Evolutionary conservation across 371 early-diverging fungal species (phyloP), one percentile per base, ranked within the genome.

Genomic region (Gilbertella persicaria): DNA sequence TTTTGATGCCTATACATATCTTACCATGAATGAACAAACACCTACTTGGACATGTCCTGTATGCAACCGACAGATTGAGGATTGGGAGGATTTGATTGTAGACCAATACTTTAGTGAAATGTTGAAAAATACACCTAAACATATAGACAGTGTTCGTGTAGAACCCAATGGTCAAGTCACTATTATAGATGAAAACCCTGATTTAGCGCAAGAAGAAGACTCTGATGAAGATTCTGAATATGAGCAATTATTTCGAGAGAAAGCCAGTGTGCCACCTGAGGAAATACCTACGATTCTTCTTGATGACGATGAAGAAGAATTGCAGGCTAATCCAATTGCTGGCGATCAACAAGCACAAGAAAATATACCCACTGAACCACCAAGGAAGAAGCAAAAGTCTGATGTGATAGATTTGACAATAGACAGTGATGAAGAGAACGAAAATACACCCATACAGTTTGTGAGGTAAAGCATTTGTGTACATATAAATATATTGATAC

Each of bases 1-100:
- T 57, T 92, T 89, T 61, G 92, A 92, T 50, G 83, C 79, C 5
- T 64, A 56, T 9, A 80, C 81, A 0, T 91, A 82, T 49, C 64
- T 90, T 28, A 65, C 78, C 23, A 80, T 92, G 74, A 90, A 89
- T 40, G 85, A 82, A 48, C 85, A 81, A 37, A 78, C 80, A 4
- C 86, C 88, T 0, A 80, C 83, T 1, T 89, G 87, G 86, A 78
- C 75, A 28, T 92, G 92, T 39, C 92, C 92, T 2, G 80, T 88
- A 0, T 92, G 92, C 53, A 72, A 77, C 52, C 55, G 71, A 16
- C 50, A 50, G n/a, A 77, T 89, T 29, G 58, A 62, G 30, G 71
- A 79, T 0, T 84, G 78, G 78, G 72, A 80, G 8, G 87, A 87
- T 41, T 65, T 88, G 12, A 65, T 86, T 1, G 67, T 85, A 20